Percentiles rank a stretch among this genome's conserved stretches.
Conservation (phyloP, 176 grass and related monocot species). For the Typha latifolia region DNA sequence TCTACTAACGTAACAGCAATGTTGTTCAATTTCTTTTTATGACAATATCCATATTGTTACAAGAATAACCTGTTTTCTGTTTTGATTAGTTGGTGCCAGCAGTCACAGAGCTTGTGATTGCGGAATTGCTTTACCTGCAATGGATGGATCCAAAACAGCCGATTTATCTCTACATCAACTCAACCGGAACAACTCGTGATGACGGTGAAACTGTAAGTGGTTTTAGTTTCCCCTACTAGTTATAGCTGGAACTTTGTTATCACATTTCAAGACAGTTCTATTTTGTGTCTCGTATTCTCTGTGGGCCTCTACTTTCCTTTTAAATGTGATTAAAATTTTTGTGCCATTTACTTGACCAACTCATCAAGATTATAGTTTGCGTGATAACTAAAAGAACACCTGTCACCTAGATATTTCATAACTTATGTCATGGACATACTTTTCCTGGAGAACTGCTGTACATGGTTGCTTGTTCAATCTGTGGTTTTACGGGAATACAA, state of each 20-base stretch:
- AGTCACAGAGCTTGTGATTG: conserved; percentile 79
- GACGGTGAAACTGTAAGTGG: conserved; percentile 79
- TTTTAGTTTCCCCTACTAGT: conserved; percentile 18
- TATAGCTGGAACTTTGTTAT: not conserved
- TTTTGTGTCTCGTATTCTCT: too few relatives aligned
- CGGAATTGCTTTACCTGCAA: conserved; percentile 85
- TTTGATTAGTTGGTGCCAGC: conserved; percentile 58
- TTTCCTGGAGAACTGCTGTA: too few relatives aligned
- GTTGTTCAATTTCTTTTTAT: not conserved
- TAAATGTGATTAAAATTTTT: too few relatives aligned
- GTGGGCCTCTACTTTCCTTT: too few relatives aligned
- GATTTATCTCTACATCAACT: conserved; percentile 88
- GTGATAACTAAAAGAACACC: too few relatives aligned
- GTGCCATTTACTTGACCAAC: too few relatives aligned
- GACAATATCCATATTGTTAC: not conserved
- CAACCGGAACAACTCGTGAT: conserved; percentile 78
- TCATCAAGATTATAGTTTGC: too few relatives aligned
- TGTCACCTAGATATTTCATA: too few relatives aligned
- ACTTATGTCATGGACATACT: too few relatives aligned
- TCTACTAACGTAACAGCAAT: not conserved
- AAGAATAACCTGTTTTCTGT: conserved; percentile 10
- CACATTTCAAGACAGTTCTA: not conserved
- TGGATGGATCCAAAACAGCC: conserved; percentile 77
- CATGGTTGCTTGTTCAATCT: too few relatives aligned
- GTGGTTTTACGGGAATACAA: too few relatives aligned